Evolutionary conservation across 225 moss, liverwort and hornwort genomes (phyloP).

Genomic region (Marchantia paleacea): DNA sequence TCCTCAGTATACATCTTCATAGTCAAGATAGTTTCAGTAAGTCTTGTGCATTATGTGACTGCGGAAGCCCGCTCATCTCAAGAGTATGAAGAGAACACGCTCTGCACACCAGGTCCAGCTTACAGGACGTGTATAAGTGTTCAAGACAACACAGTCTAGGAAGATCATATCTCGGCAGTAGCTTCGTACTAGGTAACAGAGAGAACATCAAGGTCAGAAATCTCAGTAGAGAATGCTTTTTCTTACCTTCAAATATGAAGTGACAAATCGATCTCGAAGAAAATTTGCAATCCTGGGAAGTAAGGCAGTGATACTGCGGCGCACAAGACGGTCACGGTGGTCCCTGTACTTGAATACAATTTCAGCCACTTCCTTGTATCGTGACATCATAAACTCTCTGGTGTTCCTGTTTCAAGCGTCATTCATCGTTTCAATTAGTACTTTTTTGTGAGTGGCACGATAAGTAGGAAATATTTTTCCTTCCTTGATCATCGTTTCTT

Average conservation of each 20-base stretch:
- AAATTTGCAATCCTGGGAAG: slow-evolving; percentile 94
- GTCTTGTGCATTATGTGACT: background rate
- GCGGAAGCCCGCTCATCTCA: background rate
- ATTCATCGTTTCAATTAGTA: background rate
- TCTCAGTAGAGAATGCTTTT: background rate
- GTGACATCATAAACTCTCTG: slow-evolving; percentile 98
- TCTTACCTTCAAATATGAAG: slow-evolving; percentile 80
- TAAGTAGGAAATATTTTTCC: background rate
- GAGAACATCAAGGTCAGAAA: background rate
- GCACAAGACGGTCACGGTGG: slow-evolving; percentile 83
- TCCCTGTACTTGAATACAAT: slow-evolving; percentile 94
- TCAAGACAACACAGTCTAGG: background rate
- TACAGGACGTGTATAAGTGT: background rate
- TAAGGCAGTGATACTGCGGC: slow-evolving; percentile 90
- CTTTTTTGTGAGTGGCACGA: background rate
- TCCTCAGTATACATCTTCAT: background rate
- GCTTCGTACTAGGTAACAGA: background rate
- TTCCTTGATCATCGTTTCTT: background rate
- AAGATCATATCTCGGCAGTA: background rate
- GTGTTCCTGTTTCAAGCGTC: slow-evolving; percentile 63
- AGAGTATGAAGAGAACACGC: background rate
- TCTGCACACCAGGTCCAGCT: background rate
- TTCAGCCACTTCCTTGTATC: slow-evolving; percentile 92
- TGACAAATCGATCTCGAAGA: slow-evolving; percentile 90
- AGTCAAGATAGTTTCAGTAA: background rate